These are phyloP conservation scores for Cryphonectria naterciae DNA, from an alignment of 2,329 filamentous ascomycete species.

Conservation along the genomic window DNA sequence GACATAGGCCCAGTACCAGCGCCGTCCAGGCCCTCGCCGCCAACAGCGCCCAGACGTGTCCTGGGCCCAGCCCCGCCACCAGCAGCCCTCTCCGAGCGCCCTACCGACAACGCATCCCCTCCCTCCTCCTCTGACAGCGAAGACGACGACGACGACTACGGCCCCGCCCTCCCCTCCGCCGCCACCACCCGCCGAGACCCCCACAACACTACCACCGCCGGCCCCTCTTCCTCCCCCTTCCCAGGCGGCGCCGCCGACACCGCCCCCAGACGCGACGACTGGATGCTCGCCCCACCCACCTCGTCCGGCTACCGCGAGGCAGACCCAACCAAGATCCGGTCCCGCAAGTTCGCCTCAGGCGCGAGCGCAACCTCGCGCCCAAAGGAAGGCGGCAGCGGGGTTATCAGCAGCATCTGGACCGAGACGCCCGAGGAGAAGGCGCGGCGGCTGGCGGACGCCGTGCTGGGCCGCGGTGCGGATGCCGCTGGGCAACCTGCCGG, in stretches of 20 bases:
- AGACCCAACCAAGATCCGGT: conserved; percentile 83
- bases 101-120: conserved; percentile 34
- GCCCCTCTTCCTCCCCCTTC: conserved; percentile 42
- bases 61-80: conserved; percentile 50
- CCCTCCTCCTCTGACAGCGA: conserved; percentile 46
- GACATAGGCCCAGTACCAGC: conserved; percentile 35
- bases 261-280: conserved; percentile 74
- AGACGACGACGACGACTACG: conserved; percentile 59
- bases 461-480: conserved; percentile 68
- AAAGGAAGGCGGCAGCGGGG: conserved; percentile 46
- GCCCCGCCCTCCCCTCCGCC: conserved; percentile 60
- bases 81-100: conserved; percentile 45
- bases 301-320: conserved; percentile 60
- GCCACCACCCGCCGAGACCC: conserved; percentile 32
- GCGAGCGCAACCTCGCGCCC: conserved; percentile 22
- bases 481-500: conserved; percentile 36
- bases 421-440: conserved; percentile 90
- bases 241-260: conserved; percentile 35
- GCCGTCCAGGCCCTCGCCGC: conserved; percentile 16
- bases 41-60: conserved; percentile 34
- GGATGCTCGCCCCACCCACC: conserved; percentile 76
- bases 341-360: conserved; percentile 79
- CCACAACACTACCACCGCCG: conserved; percentile 42
- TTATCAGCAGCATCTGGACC: conserved; percentile 78
- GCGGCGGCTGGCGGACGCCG: conserved; percentile 76